A percentile compares a stretch with the other conserved stretches of the same genome.
These are phyloP conservation scores for Chenopodium album DNA, from an alignment of 148 eudicot species.

Conservation along the genomic window DNA sequence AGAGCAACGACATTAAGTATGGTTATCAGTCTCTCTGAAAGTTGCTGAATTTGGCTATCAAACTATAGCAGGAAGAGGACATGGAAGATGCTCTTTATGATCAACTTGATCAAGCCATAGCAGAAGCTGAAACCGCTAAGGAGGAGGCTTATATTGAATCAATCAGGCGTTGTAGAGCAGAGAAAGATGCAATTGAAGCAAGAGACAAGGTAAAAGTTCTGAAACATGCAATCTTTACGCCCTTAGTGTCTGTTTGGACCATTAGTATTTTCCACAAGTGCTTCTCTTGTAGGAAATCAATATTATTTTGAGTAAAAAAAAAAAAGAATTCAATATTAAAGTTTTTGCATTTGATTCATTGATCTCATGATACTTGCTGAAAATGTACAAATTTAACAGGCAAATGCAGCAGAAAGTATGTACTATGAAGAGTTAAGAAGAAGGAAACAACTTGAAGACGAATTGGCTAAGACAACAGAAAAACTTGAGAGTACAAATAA, in stretches of 20 bases:
- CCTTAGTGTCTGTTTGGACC: not conserved
- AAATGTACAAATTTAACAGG: slow-evolving; percentile 33
- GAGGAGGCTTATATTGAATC: slow-evolving; percentile 66
- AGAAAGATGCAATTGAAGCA: slow-evolving; percentile 62
- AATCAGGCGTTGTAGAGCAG: slow-evolving; percentile 55
- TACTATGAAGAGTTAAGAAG: slow-evolving; percentile 50
- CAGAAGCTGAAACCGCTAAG: slow-evolving; percentile 52
- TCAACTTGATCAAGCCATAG: slow-evolving; percentile 58
- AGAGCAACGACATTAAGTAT: slow-evolving; percentile 12
- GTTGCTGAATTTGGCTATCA: not conserved
- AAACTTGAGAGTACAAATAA: slow-evolving; percentile 43
- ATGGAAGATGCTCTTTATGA: slow-evolving; percentile 40
- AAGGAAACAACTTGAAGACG: slow-evolving; percentile 56
- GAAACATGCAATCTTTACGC: not conserved
- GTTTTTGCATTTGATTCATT: no score
- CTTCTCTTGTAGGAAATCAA: not conserved
- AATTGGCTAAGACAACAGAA: slow-evolving; percentile 47
- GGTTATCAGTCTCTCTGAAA: not conserved
- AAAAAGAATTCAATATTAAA: no score
- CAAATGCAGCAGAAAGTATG: slow-evolving; percentile 47
- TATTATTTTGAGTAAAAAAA: no score
- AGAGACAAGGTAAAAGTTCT: slow-evolving; percentile 48
- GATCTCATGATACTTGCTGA: not conserved
- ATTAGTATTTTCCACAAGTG: no score
- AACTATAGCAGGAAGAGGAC: slow-evolving; percentile 41